Conservation (phyloP, 2,329 filamentous ascomycete species). For the Leptoxyphium fumago region DNA sequence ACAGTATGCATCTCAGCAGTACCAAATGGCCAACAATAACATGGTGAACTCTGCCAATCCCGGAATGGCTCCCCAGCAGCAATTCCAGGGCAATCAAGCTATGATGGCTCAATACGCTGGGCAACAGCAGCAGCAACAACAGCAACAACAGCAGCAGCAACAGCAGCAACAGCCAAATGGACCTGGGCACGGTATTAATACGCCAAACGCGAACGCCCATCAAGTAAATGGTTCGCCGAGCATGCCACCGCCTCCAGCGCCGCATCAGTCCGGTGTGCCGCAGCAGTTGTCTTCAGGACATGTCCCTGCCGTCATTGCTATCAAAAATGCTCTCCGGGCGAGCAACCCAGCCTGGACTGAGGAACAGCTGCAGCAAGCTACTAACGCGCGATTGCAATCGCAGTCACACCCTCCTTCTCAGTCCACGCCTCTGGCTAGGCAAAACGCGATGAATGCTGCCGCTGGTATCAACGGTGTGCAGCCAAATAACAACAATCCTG, state of each 20-base stretch:
- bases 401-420: slow-evolving; percentile 16
- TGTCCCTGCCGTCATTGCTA: slow-evolving; percentile 39
- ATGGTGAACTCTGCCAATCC: slow-evolving; percentile 14
- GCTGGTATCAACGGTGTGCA: slow-evolving; percentile 11
- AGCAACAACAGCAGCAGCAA: slow-evolving; percentile 1
- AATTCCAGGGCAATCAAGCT: slow-evolving; percentile 18
- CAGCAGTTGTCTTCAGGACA: slow-evolving; percentile 38
- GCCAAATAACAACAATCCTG: slow-evolving; percentile 4
- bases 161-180: slow-evolving; percentile 4
- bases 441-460: slow-evolving; percentile 25
- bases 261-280: slow-evolving; percentile 21
- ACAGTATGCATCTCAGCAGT: slow-evolving; percentile 15
- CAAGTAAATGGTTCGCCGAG: slow-evolving; percentile 20
- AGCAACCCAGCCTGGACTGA: slow-evolving; percentile 36
- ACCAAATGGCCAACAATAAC: slow-evolving; percentile 13
- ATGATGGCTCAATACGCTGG: slow-evolving; percentile 13
- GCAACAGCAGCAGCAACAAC: slow-evolving; percentile 8
- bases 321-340: slow-evolving; percentile 37
- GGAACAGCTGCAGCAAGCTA: slow-evolving; percentile 39
- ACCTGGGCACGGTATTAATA: slow-evolving; percentile 8
- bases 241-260: slow-evolving; percentile 23
- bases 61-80: slow-evolving; percentile 19
- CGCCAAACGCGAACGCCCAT: slow-evolving; percentile 8
- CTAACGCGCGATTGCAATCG: slow-evolving; percentile 34
- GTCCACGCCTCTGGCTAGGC: slow-evolving; percentile 17